Percentiles rank a stretch among this genome's conserved stretches.
Evolutionary conservation across 768 basidiomycete genomes (phyloP).

Genomic region (Boletus edulis): DNA sequence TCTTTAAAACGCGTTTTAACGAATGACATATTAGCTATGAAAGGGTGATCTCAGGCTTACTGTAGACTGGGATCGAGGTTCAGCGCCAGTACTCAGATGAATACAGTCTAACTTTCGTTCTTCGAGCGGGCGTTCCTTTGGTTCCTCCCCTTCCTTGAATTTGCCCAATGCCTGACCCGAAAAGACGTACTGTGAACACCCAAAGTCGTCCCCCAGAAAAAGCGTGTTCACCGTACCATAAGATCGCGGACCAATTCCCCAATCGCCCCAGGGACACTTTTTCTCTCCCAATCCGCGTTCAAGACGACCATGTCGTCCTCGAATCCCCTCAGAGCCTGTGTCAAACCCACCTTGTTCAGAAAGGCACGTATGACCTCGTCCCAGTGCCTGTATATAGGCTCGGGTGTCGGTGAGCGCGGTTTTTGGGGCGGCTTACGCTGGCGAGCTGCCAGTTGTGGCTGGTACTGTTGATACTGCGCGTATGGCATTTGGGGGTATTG

Average conservation of each 20-base stretch:
- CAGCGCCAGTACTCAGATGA: slow-evolving; percentile 43
- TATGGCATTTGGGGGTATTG: slow-evolving; percentile 35
- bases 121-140: slow-evolving; percentile 44
- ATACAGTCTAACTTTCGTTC: slow-evolving; percentile 68
- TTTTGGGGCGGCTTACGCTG: slow-evolving; percentile 29
- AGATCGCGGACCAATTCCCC: slow-evolving; percentile 49
- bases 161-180: slow-evolving; percentile 26
- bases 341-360: slow-evolving; percentile 51
- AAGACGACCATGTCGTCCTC: slow-evolving; percentile 72
- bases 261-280: slow-evolving; percentile 55
- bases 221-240: slow-evolving; percentile 38
- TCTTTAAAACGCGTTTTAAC: slow-evolving; percentile 35
- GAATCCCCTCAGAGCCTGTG: slow-evolving; percentile 59
- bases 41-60: slow-evolving; percentile 40
- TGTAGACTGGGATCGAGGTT: slow-evolving; percentile 54
- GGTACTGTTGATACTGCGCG: slow-evolving; percentile 33
- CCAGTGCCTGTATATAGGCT: slow-evolving; percentile 57
- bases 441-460: slow-evolving; percentile 25
- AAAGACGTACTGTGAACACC: slow-evolving; percentile 1
- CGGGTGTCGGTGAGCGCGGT: slow-evolving; percentile 36
- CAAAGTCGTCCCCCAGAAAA: not conserved
- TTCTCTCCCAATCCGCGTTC: slow-evolving; percentile 62
- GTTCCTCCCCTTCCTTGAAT: slow-evolving; percentile 28
- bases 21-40: not conserved
- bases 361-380: slow-evolving; percentile 56